Percentiles rank a stretch among this genome's conserved stretches.
These are phyloP conservation scores for Basipetospora sp. DNA, from an alignment of 2,329 filamentous ascomycete genomes.

Conservation along the genomic window DNA sequence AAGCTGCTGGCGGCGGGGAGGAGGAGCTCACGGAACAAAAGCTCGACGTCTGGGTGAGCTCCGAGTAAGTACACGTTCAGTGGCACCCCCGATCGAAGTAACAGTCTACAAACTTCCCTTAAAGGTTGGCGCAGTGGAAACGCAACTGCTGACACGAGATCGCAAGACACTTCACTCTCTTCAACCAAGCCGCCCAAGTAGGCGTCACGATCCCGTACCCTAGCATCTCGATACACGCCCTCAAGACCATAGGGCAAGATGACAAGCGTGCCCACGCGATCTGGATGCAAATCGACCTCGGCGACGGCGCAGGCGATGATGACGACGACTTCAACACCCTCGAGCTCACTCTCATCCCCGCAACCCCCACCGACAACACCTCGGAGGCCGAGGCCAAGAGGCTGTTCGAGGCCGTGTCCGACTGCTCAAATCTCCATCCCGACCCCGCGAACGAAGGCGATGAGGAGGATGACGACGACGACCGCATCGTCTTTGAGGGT, in stretches of 20 bases:
- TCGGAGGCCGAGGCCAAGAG: slow-evolving; percentile 21
- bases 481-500: slow-evolving; percentile 43
- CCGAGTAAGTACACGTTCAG: slow-evolving; percentile 29
- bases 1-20: slow-evolving; percentile 18
- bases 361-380: slow-evolving; percentile 13
- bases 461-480: slow-evolving; percentile 35
- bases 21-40: slow-evolving; percentile 28
- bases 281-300: slow-evolving; percentile 55
- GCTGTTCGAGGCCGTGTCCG: slow-evolving; percentile 56
- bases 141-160: background rate
- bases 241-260: slow-evolving; percentile 34
- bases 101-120: no score
- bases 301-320: slow-evolving; percentile 36
- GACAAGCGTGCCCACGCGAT: slow-evolving; percentile 31
- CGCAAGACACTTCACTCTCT: slow-evolving; percentile 40
- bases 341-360: slow-evolving; percentile 52
- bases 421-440: slow-evolving; percentile 62
- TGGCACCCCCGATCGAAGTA: no score
- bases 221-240: slow-evolving; percentile 59
- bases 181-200: slow-evolving; percentile 38
- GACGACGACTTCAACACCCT: slow-evolving; percentile 52
- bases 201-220: slow-evolving; percentile 62
- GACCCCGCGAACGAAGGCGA: slow-evolving; percentile 48
- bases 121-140: no score
- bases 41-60: slow-evolving; percentile 44